These are phyloP conservation scores for Sinapis alba DNA, from an alignment of 441 rosid genomes.

Conservation along the genomic window DNA sequence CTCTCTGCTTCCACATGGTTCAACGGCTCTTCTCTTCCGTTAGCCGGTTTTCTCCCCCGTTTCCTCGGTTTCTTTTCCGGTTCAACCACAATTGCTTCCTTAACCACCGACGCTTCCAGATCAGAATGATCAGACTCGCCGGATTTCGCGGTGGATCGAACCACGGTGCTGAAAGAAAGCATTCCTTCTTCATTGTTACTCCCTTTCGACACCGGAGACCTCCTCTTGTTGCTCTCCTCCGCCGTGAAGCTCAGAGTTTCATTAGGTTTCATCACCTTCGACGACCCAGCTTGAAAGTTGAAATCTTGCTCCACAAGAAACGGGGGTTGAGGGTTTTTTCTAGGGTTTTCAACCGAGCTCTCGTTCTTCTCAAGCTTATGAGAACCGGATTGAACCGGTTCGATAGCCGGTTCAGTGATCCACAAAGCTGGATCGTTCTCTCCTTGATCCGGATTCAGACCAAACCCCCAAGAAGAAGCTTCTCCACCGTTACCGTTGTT, in stretches of 20 bases:
- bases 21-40: conserved; percentile 90
- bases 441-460: conserved; percentile 60
- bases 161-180: conserved; percentile 26
- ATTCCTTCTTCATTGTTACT: conserved; percentile 25
- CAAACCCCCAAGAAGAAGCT: conserved; percentile 48
- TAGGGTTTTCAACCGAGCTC: not conserved
- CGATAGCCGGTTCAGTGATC: conserved; percentile 71
- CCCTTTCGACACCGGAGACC: conserved; percentile 34
- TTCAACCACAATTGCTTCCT: conserved; percentile 58
- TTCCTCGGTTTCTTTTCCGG: conserved; percentile 87
- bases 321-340: conserved; percentile 12
- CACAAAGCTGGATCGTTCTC: conserved; percentile 82
- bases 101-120: conserved; percentile 81
- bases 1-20: conserved; percentile 97
- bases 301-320: not conserved
- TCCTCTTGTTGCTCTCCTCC: conserved; percentile 35
- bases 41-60: conserved; percentile 88
- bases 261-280: conserved; percentile 47
- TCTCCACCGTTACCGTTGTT: conserved; percentile 32
- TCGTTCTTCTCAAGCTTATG: not conserved
- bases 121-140: conserved; percentile 86
- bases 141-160: conserved; percentile 39
- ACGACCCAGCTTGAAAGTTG: conserved; percentile 43
- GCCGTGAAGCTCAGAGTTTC: conserved; percentile 13
- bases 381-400: conserved; percentile 21